These are phyloP conservation scores for Acer negundo DNA, from an alignment of 345 rosid genomes.

Conservation along the genomic window DNA sequence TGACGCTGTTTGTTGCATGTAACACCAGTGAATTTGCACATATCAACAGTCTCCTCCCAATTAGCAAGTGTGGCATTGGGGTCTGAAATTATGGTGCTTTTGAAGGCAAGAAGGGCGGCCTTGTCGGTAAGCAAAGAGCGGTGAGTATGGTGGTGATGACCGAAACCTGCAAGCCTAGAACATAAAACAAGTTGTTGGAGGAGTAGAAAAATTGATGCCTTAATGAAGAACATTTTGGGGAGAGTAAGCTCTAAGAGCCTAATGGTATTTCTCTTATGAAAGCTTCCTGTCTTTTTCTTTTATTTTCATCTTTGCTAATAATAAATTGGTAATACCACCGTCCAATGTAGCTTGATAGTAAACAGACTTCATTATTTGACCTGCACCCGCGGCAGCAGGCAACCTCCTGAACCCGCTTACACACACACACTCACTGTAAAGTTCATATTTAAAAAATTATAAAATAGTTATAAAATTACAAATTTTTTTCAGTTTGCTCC, in stretches of 20 bases:
- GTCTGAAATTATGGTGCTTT: constrained; percentile 29
- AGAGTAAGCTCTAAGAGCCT: not conserved
- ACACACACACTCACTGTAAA: no score
- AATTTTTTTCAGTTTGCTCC: no score
- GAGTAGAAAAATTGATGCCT: constrained; percentile 22
- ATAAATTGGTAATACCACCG: not conserved
- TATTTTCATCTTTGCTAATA: not conserved
- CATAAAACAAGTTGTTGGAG: constrained; percentile 25
- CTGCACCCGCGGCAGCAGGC: no score
- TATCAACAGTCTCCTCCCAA: constrained; percentile 42
- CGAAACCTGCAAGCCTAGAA: constrained; percentile 15
- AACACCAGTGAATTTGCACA: constrained; percentile 49
- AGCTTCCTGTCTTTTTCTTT: not conserved
- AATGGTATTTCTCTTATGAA: not conserved
- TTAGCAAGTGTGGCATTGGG: constrained; percentile 35
- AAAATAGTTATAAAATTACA: no score
- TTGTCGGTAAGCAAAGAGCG: constrained; percentile 44
- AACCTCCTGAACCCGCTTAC: no score
- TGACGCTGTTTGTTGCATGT: constrained; percentile 32
- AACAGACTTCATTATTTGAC: no score
- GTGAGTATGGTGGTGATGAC: constrained; percentile 14
- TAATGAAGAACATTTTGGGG: constrained; percentile 25
- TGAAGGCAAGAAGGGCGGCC: constrained; percentile 51
- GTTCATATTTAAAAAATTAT: no score
- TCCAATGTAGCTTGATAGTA: no score